phyloP scores from a whole-genome alignment of 345 rosid species.

The Sisymbrium irio region DNA sequence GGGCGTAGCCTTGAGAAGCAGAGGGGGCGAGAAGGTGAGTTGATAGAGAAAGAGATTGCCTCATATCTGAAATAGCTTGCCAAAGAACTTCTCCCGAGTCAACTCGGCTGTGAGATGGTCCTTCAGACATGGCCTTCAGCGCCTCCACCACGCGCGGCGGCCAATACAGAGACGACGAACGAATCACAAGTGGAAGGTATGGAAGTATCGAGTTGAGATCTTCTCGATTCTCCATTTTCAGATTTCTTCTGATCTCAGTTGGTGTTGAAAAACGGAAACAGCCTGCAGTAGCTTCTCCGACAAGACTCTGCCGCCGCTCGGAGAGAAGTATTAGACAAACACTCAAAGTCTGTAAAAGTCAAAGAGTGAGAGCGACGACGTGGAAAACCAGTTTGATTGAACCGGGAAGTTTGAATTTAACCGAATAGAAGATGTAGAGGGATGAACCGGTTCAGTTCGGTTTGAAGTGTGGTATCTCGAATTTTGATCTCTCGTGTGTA shows the following conservation, averaged over 20 bases:
- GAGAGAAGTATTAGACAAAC: no score
- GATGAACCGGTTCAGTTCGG: slow-evolving; percentile 2
- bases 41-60: slow-evolving; percentile 47
- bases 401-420: background rate
- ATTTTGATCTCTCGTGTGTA: background rate
- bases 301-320: slow-evolving; percentile 12
- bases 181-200: slow-evolving; percentile 47
- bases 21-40: slow-evolving; percentile 43
- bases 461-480: background rate
- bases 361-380: background rate
- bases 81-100: slow-evolving; percentile 61
- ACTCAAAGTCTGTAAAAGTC: background rate
- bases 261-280: background rate
- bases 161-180: slow-evolving; percentile 63
- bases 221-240: slow-evolving; percentile 50
- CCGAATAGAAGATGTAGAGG: background rate
- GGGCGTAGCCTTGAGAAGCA: slow-evolving; percentile 53
- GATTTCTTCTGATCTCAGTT: background rate
- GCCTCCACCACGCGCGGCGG: slow-evolving; percentile 60
- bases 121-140: slow-evolving; percentile 56
- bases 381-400: background rate
- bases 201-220: slow-evolving; percentile 56
- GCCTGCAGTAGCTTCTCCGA: slow-evolving; percentile 12
- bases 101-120: slow-evolving; percentile 60
- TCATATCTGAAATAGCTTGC: slow-evolving; percentile 52